These are phyloP conservation scores for Rhodotorula paludigena DNA, from an alignment of 768 basidiomycete genomes.

Conservation along the genomic window DNA sequence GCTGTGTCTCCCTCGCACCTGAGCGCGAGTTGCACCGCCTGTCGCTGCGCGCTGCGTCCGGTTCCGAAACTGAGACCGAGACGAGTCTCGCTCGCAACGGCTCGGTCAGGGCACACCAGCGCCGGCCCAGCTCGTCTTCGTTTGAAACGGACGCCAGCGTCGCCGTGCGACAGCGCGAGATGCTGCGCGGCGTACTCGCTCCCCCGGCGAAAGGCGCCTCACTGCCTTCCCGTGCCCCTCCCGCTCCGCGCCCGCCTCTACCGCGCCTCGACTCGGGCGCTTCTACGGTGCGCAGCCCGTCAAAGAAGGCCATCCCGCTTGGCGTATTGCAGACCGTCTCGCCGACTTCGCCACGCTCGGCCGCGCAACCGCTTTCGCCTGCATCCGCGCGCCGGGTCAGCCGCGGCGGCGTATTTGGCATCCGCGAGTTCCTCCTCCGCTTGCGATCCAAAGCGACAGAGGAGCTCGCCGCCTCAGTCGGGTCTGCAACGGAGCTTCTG, in stretches of 20 bases:
- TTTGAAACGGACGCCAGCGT: slow-evolving; percentile 28
- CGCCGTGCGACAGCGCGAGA: slow-evolving; percentile 32
- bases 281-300: background rate
- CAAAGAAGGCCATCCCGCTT: background rate
- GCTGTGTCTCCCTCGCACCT: slow-evolving; percentile 29
- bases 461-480: slow-evolving; percentile 27
- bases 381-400: slow-evolving; percentile 18
- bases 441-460: slow-evolving; percentile 24
- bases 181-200: slow-evolving; percentile 32
- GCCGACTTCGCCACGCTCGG: background rate
- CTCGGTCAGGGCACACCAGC: background rate
- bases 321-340: background rate
- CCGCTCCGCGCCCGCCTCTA: slow-evolving; percentile 16
- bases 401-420: slow-evolving; percentile 22
- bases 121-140: slow-evolving; percentile 14
- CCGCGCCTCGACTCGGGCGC: background rate
- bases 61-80: slow-evolving; percentile 25
- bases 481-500: background rate
- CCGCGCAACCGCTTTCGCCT: background rate
- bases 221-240: slow-evolving; percentile 17
- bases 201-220: slow-evolving; percentile 26
- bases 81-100: background rate
- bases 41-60: background rate
- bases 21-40: slow-evolving; percentile 1
- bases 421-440: slow-evolving; percentile 33